Evolutionary conservation across 306 rosid species (phyloP).

Genomic region (Pachyrhizus erosus): DNA sequence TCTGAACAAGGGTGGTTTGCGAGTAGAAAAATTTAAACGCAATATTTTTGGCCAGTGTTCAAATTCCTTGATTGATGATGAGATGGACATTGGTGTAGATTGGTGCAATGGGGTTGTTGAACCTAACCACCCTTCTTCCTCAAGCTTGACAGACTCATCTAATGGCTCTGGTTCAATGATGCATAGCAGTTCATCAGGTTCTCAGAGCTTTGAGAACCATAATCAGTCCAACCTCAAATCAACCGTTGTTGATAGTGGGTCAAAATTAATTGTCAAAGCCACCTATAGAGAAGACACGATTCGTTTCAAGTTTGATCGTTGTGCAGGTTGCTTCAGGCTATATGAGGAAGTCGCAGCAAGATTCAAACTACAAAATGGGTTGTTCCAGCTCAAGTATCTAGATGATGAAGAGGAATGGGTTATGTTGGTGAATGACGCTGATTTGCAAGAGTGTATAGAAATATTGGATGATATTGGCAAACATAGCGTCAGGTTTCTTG

Average conservation of each 20-base stretch:
- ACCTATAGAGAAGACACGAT: conserved; percentile 70
- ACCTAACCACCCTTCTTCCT: conserved; percentile 56
- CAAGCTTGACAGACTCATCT: conserved; percentile 74
- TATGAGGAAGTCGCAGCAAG: conserved; percentile 77
- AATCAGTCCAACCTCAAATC: conserved; percentile 52
- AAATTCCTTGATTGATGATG: conserved; percentile 51
- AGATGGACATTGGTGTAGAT: conserved; percentile 48
- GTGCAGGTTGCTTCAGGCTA: conserved; percentile 61
- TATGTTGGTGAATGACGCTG: conserved; percentile 71
- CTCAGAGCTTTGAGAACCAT: conserved; percentile 61
- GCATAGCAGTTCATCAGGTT: conserved; percentile 60
- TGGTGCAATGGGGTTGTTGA: conserved; percentile 52
- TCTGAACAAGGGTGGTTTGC: conserved; percentile 38
- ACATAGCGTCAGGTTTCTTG: conserved; percentile 64
- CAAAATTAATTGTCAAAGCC: conserved; percentile 75
- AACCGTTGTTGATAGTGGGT: conserved; percentile 48
- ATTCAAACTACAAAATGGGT: conserved; percentile 71
- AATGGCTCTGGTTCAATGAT: conserved; percentile 53
- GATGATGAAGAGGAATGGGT: conserved; percentile 97
- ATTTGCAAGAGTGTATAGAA: conserved; percentile 80
- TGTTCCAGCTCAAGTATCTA: conserved; percentile 77
- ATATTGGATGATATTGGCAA: conserved; percentile 67
- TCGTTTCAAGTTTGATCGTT: conserved; percentile 78
- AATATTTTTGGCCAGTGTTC: conserved; percentile 48
- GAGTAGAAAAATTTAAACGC: conserved; percentile 41